Conservation (phyloP, 164 flowering plant species). For the Aristolochia californica region DNA sequence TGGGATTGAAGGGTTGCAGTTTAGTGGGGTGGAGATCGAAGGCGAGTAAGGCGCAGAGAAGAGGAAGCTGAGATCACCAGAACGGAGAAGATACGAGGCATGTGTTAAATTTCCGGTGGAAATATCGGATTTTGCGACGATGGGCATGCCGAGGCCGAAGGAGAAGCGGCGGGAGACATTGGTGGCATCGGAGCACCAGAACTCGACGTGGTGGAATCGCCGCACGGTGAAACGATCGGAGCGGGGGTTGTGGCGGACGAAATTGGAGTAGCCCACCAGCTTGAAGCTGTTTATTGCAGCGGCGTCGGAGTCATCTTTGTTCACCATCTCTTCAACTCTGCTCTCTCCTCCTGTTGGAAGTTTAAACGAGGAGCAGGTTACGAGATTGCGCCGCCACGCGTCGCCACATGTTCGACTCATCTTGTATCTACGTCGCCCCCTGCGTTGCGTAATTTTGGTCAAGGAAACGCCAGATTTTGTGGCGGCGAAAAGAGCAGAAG, state of each 20-base stretch:
- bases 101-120: conserved; percentile 73
- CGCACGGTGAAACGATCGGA: conserved; percentile 56
- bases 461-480: no score
- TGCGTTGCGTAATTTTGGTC: no score
- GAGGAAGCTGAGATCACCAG: conserved; percentile 54
- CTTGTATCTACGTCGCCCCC: no score
- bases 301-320: not conserved
- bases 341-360: no score
- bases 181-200: conserved; percentile 80
- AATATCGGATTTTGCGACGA: conserved; percentile 67
- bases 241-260: conserved; percentile 54
- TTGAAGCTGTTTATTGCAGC: conserved; percentile 18
- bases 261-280: conserved; percentile 52
- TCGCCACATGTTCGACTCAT: no score
- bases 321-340: no score
- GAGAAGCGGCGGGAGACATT: conserved; percentile 61
- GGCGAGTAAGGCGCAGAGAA: conserved; percentile 90
- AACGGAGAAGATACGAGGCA: conserved; percentile 73
- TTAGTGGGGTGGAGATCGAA: conserved; percentile 22
- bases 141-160: conserved; percentile 74
- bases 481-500: no score
- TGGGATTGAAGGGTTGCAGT: conserved; percentile 37
- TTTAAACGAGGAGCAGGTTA: no score
- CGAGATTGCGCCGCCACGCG: no score
- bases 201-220: conserved; percentile 82